Evolutionary conservation across 768 basidiomycete species (phyloP), one percentile per base, ranked within the genome.

Genomic region (Pulveroboletus frians): DNA sequence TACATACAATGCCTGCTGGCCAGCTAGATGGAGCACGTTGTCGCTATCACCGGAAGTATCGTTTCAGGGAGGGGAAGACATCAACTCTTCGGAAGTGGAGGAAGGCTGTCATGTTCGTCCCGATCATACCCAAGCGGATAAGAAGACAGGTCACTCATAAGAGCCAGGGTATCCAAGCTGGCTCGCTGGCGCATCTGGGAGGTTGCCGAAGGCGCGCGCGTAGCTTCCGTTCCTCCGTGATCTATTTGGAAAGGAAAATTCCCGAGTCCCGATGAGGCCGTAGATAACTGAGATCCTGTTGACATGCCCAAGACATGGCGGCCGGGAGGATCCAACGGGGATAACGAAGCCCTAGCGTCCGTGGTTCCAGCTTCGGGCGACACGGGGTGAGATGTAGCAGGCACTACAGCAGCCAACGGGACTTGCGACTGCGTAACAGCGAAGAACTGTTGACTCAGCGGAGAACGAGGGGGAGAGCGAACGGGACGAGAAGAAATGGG

Each of bases 191-290:
- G 79, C 18, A 54, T 60, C 39, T 70, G 69, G 51, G 70, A 67
- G 55, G 70, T 62, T 32, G 75, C 62, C 34, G 75, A 62, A 27
- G 74, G 69, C 18, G 63, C 46, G 2, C 60, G 59, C 17, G 38
- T 39, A 20, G 60, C 56, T 32, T 78, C 78, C 15, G 62, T 53
- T 31, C 60, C 68, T 47, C 82, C 81, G 29, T 81, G 73, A 55
- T 88, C 87, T 60, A 92, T 88, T 52, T 90, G 87, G 79, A 92
- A 92, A 34, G 88, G 83, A 76, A 89, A 92, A 21, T 84, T 85
- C 15, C 84, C 85, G 35, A 92, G 72, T n/a, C 88, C 89, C 21
- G 85, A 83, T 18, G 87, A 87, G 30, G 81, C 79, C 4, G 86
- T 85, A 10, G 88, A 89, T 30, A 85, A 62, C 62, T 87, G 80